Base-by-base conservation (phyloP, 208 protist species). In the Crithidia acanthocephali region DNA sequence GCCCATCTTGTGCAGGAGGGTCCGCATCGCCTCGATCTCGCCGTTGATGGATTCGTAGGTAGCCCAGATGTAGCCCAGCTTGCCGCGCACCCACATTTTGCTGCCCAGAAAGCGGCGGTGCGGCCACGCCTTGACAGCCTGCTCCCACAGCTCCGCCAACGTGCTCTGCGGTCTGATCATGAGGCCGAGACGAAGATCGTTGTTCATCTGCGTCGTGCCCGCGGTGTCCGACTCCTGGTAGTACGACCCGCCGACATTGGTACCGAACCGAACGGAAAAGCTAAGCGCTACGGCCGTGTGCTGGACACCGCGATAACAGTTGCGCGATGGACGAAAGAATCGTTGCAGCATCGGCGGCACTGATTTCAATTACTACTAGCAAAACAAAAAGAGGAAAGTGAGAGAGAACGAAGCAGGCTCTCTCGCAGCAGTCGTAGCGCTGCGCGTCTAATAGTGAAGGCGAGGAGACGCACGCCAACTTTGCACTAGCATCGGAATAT, bases 111-210 rank as follows among this genome's bases (percentile, higher is more conserved):
- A 97, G 32, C 92, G 87, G 13, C 92, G 86, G 35, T 65, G 65
- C 18, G 88, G 88, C 87, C 88, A 97, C 68, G 88, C 90, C 53
- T 79, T 83, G 10, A 92, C 74, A 35, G 92, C 90, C 76, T 97
- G 92, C 23, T 84, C 78, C 90, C 92, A 97, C 73, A 97, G 74
- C 35, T 97, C 92, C 5, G 89, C 79, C 48, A 97, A 77, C 47
- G 92, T 95, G 68, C 83, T 95, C 61, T 97, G 90, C 32, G 92
- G 92, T 67, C 92, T 92, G 71, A 97, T 94, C 33, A 95, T 81
- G 20, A 97, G 55, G 30, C 90, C 92, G 18, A 97, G 64, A 9
- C 84, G 82, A 42, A 92, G 69, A 47, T 94, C 83, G 42, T 93
- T 91, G 60, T 84, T 87, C 81, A 94, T 91, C 25, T 81, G 72